phyloP scores from a whole-genome alignment of 2,329 filamentous ascomycete genomes.

The Fusarium bulbicola region DNA sequence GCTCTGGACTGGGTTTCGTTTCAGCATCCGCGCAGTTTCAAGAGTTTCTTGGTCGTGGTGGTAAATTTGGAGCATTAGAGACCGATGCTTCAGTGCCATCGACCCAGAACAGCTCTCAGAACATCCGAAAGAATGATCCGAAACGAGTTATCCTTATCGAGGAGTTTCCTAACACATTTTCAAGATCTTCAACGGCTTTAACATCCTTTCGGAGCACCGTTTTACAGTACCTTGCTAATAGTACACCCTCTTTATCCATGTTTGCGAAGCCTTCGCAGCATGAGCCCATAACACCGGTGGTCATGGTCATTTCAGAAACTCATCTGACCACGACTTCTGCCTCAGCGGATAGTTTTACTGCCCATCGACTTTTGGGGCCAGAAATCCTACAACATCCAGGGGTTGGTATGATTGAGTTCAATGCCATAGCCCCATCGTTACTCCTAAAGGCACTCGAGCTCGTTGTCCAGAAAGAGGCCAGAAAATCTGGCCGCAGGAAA shows the following conservation, averaged over 20 bases:
- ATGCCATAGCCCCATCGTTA: slow-evolving; percentile 86
- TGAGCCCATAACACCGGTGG: slow-evolving; percentile 72
- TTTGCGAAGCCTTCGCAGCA: slow-evolving; percentile 54
- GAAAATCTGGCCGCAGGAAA: slow-evolving; percentile 76
- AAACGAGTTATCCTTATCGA: slow-evolving; percentile 76
- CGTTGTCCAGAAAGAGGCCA: slow-evolving; percentile 85
- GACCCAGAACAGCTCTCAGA: slow-evolving; percentile 35
- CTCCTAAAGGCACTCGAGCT: slow-evolving; percentile 85
- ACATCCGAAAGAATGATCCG: slow-evolving; percentile 26
- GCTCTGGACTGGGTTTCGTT: slow-evolving; percentile 67
- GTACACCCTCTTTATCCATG: slow-evolving; percentile 64
- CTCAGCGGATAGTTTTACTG: slow-evolving; percentile 90
- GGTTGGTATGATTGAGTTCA: slow-evolving; percentile 87
- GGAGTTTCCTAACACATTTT: slow-evolving; percentile 82
- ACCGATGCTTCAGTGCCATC: slow-evolving; percentile 46
- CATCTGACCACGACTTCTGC: slow-evolving; percentile 85
- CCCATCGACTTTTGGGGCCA: slow-evolving; percentile 86
- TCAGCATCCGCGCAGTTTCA: slow-evolving; percentile 86
- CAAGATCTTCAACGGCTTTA: slow-evolving; percentile 69
- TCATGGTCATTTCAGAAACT: slow-evolving; percentile 93
- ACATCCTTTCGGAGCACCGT: slow-evolving; percentile 79
- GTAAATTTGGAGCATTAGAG: slow-evolving; percentile 80
- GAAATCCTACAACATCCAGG: slow-evolving; percentile 85
- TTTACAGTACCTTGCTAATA: slow-evolving; percentile 76
- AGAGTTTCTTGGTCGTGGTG: slow-evolving; percentile 85